Evolutionary conservation across 306 rosid species (phyloP).

Genomic region (Inga laurina): DNA sequence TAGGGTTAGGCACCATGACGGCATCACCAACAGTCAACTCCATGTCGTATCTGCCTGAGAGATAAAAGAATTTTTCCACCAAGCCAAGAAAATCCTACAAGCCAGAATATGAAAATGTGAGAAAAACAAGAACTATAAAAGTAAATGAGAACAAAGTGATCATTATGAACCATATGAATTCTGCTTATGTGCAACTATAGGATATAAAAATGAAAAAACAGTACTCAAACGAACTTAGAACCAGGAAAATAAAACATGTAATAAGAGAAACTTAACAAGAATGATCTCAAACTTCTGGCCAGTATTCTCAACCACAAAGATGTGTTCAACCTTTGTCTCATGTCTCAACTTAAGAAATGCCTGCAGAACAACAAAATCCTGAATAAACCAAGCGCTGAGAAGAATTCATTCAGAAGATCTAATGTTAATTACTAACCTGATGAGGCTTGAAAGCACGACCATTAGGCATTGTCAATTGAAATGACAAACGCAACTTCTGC

Average conservation of each 20-base stretch:
- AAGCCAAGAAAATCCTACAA: constrained; percentile 89
- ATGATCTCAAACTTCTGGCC: constrained; percentile 80
- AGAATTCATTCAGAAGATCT: constrained; percentile 28
- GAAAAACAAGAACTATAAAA: constrained; percentile 27
- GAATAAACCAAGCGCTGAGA: constrained; percentile 40
- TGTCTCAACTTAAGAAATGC: constrained; percentile 86
- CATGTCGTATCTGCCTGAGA: constrained; percentile 85
- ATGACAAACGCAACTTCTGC: constrained; percentile 84
- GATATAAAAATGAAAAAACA: constrained; percentile 4
- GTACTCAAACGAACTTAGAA: constrained; percentile 5
- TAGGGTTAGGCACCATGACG: constrained; percentile 71
- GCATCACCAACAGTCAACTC: constrained; percentile 92
- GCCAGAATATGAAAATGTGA: constrained; percentile 34
- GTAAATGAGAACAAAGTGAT: constrained; percentile 19
- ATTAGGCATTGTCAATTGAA: constrained; percentile 71
- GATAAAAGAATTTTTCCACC: constrained; percentile 91
- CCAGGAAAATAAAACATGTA: neutral
- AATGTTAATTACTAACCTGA: constrained; percentile 65
- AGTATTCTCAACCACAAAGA: constrained; percentile 73
- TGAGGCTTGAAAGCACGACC: constrained; percentile 85
- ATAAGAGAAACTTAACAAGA: constrained; percentile 72
- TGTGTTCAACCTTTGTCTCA: constrained; percentile 81
- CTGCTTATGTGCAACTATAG: neutral
- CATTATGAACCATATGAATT: neutral
- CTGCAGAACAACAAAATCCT: constrained; percentile 55